phyloP scores from a whole-genome alignment of 169 alveolate species.

The Plasmodium vivax region DNA sequence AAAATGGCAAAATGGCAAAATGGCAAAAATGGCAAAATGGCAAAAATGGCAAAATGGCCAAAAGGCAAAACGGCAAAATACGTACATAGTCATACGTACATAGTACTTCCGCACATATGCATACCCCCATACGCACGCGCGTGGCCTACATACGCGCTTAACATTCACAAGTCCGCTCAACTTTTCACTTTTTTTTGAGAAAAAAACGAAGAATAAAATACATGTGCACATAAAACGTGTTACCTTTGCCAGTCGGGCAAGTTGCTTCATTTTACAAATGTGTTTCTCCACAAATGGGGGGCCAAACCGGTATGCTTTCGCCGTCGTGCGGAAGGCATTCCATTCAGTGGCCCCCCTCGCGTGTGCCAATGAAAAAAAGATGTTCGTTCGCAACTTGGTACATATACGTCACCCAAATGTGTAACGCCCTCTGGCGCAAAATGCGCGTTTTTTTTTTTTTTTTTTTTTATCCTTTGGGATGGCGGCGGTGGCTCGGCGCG shows the following conservation, averaged over 20 bases:
- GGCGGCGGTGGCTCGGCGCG: background rate
- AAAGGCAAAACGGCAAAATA: background rate
- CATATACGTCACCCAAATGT: background rate
- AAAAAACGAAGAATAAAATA: background rate
- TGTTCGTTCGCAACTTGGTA: background rate
- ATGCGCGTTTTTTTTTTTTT: background rate
- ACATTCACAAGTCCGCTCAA: background rate
- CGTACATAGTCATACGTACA: too few relatives aligned
- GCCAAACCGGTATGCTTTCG: background rate
- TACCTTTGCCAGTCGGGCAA: background rate
- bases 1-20: background rate
- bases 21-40: too few relatives aligned
- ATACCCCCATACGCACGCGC: background rate
- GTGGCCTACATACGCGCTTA: background rate
- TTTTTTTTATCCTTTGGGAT: background rate
- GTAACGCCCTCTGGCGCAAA: background rate
- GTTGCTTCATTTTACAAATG: background rate
- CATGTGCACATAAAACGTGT: background rate
- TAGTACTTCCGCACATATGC: too few relatives aligned
- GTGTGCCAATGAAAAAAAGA: background rate
- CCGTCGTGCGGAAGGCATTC: background rate
- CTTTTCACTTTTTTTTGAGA: background rate
- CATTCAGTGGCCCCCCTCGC: background rate
- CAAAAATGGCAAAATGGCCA: too few relatives aligned
- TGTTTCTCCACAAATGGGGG: background rate